Evolutionary conservation across 345 rosid genomes (phyloP).

Genomic region (Eucalyptus microcorys): DNA sequence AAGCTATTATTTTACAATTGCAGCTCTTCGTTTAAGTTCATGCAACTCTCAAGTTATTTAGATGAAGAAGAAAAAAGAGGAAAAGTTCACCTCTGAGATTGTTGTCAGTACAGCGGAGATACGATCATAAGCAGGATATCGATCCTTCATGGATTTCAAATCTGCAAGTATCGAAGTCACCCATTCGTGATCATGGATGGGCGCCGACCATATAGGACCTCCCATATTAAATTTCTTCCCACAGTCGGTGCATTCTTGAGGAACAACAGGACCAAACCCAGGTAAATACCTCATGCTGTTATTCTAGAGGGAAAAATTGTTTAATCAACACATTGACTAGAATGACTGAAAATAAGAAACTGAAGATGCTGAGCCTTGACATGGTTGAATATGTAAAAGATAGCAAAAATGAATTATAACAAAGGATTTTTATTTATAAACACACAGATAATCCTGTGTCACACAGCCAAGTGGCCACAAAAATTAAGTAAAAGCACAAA

Average conservation of each 20-base stretch:
- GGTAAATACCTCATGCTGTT: slow-evolving; percentile 82
- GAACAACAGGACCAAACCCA: slow-evolving; percentile 88
- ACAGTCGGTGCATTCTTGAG: slow-evolving; percentile 85
- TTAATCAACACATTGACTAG: background rate
- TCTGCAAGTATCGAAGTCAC: slow-evolving; percentile 47
- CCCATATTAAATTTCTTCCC: slow-evolving; percentile 97
- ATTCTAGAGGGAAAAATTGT: slow-evolving; percentile 27
- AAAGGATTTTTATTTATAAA: background rate
- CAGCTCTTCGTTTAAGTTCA: background rate
- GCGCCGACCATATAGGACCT: slow-evolving; percentile 97
- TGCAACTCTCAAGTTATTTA: background rate
- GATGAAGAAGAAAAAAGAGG: background rate
- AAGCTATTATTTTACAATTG: background rate
- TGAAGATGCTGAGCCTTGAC: background rate
- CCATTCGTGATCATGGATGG: slow-evolving; percentile 95
- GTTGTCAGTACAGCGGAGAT: slow-evolving; percentile 87
- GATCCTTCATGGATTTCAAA: slow-evolving; percentile 66
- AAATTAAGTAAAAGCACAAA: background rate
- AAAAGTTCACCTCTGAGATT: slow-evolving; percentile 56
- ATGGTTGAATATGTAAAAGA: background rate
- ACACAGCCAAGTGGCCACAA: background rate
- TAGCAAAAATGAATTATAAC: background rate
- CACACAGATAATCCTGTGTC: background rate
- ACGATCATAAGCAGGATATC: slow-evolving; percentile 84
- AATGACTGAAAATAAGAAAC: background rate